Evolutionary conservation across 2,329 filamentous ascomycete genomes (phyloP).

Genomic region (Eutypella sp.): DNA sequence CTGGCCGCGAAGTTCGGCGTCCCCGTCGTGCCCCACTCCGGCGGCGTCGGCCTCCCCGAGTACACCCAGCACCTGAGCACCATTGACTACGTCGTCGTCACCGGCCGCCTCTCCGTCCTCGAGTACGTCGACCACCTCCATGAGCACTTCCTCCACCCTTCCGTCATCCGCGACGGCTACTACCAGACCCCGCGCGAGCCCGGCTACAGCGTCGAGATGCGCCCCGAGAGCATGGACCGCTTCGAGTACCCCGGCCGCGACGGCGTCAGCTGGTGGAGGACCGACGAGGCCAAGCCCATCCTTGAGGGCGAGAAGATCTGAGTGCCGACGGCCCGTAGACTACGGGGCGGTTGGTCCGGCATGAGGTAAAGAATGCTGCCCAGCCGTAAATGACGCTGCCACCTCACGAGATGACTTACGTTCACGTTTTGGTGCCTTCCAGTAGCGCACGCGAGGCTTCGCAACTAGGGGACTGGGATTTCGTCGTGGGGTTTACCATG

Average conservation of each 20-base stretch:
- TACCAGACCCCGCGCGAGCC: slow-evolving; percentile 80
- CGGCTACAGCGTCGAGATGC: slow-evolving; percentile 94
- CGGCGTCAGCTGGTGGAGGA: slow-evolving; percentile 81
- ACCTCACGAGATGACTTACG: no score
- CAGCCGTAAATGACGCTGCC: no score
- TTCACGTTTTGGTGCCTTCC: not conserved
- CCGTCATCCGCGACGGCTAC: slow-evolving; percentile 76
- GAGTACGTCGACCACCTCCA: slow-evolving; percentile 94
- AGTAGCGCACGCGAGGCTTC: not conserved
- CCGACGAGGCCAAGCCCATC: slow-evolving; percentile 71
- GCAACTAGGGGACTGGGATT: slow-evolving; percentile 13
- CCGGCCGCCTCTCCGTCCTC: slow-evolving; percentile 72
- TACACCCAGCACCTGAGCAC: slow-evolving; percentile 92
- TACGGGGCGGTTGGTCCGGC: not conserved
- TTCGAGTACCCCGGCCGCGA: slow-evolving; percentile 73
- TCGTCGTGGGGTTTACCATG: no score
- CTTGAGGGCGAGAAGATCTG: slow-evolving; percentile 58
- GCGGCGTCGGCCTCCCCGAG: slow-evolving; percentile 85
- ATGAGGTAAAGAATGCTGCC: slow-evolving; percentile 1
- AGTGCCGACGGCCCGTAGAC: not conserved
- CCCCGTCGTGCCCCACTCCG: slow-evolving; percentile 83
- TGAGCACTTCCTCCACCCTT: slow-evolving; percentile 84
- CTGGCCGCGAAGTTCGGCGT: slow-evolving; percentile 76
- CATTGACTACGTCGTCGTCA: slow-evolving; percentile 87
- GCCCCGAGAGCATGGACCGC: slow-evolving; percentile 75